These are phyloP conservation scores for Wilhelminamyces savonicus DNA, from an alignment of 805 yeast genomes.

Conservation along the genomic window DNA sequence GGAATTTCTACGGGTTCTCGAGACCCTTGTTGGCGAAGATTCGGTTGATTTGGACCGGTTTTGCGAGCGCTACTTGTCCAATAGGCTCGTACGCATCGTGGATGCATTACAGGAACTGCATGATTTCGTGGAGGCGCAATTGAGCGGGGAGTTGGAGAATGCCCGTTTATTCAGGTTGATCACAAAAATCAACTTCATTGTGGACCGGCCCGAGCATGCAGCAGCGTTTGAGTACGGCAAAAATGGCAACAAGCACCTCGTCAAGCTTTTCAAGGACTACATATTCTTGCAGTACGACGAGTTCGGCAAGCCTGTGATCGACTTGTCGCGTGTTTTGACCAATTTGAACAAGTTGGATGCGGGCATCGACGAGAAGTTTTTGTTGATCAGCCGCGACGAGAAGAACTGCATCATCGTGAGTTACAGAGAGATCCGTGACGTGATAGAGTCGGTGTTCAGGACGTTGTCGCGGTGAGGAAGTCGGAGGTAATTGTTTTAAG, in stretches of 20 bases:
- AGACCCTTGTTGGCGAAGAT: conserved; percentile 9
- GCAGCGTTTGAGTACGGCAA: conserved; percentile 49
- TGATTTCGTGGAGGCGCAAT: conserved; percentile 55
- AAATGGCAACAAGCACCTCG: conserved; percentile 60
- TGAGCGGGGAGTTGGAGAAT: conserved; percentile 77
- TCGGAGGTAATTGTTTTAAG: no score
- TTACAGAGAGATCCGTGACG: conserved; percentile 72
- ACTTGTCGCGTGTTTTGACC: conserved; percentile 72
- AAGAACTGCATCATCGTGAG: conserved; percentile 78
- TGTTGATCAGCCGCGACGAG: conserved; percentile 80
- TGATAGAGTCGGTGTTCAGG: conserved; percentile 65
- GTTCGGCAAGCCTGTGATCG: conserved; percentile 68
- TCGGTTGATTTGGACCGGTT: conserved; percentile 18
- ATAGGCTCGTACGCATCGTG: conserved; percentile 37
- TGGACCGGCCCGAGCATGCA: conserved; percentile 65
- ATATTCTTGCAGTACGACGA: conserved; percentile 83
- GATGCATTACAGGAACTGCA: conserved; percentile 46
- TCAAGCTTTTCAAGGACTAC: conserved; percentile 69
- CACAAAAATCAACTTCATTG: conserved; percentile 71
- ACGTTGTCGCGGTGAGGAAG: conserved; percentile 5
- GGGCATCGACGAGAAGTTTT: conserved; percentile 76
- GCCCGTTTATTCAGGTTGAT: conserved; percentile 78
- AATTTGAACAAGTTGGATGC: conserved; percentile 87
- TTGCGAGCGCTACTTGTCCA: conserved; percentile 16
- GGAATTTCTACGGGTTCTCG: conserved; percentile 34